Conservation (phyloP, 768 basidiomycete genomes). For the Boletellus ananiceps region DNA sequence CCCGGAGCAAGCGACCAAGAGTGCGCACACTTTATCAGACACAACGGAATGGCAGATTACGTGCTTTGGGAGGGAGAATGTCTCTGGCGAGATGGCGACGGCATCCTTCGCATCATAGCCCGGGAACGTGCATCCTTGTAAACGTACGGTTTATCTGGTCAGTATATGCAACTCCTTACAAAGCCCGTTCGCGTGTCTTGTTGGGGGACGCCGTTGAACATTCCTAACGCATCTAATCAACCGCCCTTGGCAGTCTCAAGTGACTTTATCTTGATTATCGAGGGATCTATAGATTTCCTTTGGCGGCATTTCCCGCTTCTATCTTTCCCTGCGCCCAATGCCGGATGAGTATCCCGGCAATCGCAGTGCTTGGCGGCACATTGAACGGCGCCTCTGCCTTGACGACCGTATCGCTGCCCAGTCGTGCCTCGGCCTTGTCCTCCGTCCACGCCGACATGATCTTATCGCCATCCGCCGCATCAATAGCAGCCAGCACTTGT, state of each 20-base stretch:
- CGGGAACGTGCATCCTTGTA: conserved; percentile 24
- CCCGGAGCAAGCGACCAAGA: conserved; percentile 75
- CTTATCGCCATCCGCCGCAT: conserved; percentile 25
- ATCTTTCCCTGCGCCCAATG: conserved; percentile 72
- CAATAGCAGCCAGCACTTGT: conserved; percentile 61
- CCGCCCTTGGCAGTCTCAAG: not conserved
- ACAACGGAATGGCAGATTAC: conserved; percentile 56
- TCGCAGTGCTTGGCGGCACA: conserved; percentile 71
- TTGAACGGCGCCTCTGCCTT: conserved; percentile 54
- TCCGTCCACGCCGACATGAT: conserved; percentile 11
- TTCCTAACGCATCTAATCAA: too few species aligned
- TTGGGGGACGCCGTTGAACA: too few species aligned
- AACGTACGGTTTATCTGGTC: not conserved
- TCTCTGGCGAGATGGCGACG: conserved; percentile 73
- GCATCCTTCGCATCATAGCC: conserved; percentile 30
- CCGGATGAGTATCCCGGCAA: conserved; percentile 80
- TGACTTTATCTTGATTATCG: not conserved
- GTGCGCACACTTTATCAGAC: conserved; percentile 61
- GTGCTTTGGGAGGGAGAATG: conserved; percentile 85
- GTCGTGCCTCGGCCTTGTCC: conserved; percentile 21
- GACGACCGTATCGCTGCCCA: conserved; percentile 11
- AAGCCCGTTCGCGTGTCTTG: not conserved
- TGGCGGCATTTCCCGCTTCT: conserved; percentile 41
- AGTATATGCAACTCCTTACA: not conserved
- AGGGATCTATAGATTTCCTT: conserved; percentile 35